Evolutionary conservation across 192 early-diverging fungal genomes (phyloP).

Genomic region (Umbelopsis ramanniana): DNA sequence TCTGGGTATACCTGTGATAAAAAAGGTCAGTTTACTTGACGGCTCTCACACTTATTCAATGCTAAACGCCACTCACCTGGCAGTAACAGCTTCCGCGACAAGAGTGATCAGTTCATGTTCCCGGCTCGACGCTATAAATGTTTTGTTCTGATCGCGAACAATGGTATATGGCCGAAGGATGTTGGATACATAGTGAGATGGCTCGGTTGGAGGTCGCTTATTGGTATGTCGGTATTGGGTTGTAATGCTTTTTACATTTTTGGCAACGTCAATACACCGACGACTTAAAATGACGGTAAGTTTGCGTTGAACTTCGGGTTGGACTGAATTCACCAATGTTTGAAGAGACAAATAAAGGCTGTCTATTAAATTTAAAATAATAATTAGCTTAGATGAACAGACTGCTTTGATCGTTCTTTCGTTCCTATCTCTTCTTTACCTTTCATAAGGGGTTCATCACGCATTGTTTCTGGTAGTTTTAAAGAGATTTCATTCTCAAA

Average conservation of each 20-base stretch:
- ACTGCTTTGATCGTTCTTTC: background rate
- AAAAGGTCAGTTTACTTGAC: background rate
- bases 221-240: conserved; percentile 49
- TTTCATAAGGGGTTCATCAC: conserved; percentile 47
- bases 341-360: conserved; percentile 28
- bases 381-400: background rate
- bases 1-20: conserved; percentile 37
- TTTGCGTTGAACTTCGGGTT: conserved; percentile 43
- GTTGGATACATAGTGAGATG: conserved; percentile 54
- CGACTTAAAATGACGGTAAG: conserved; percentile 48
- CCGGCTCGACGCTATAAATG: conserved; percentile 30
- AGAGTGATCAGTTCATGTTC: conserved; percentile 31
- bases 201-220: conserved; percentile 47
- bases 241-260: conserved; percentile 44
- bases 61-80: conserved; percentile 33
- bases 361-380: conserved; percentile 21
- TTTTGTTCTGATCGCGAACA: conserved; percentile 39
- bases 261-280: conserved; percentile 50
- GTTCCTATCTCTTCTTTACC: conserved; percentile 40
- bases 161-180: conserved; percentile 48
- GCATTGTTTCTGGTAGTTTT: conserved; percentile 49
- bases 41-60: background rate
- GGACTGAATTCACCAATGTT: conserved; percentile 24
- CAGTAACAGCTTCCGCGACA: conserved; percentile 49
- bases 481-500: conserved; percentile 44